Evolutionary conservation across 1,284 basidiomycete species (phyloP).

Genomic region (Exobasidium rhododendri): DNA sequence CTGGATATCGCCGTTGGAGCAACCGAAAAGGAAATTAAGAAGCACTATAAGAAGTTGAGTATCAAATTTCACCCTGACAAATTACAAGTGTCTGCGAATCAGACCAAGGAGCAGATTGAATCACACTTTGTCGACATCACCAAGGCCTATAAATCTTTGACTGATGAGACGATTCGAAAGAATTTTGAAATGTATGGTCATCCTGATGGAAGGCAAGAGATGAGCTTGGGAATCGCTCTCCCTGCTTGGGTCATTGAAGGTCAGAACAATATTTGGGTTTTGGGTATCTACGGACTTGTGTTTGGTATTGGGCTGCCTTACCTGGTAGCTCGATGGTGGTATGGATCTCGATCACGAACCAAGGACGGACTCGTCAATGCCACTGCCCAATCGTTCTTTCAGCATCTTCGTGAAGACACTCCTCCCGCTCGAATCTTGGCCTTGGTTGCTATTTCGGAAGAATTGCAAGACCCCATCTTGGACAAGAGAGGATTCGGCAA

Average conservation of each 20-base stretch:
- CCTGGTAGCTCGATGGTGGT: slow-evolving; percentile 89
- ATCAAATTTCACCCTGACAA: slow-evolving; percentile 80
- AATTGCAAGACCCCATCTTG: slow-evolving; percentile 63
- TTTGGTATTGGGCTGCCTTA: slow-evolving; percentile 83
- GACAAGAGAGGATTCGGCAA: slow-evolving; percentile 36
- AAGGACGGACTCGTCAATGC: slow-evolving; percentile 84
- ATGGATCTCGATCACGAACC: slow-evolving; percentile 81
- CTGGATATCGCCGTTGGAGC: slow-evolving; percentile 77
- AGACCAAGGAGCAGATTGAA: slow-evolving; percentile 85
- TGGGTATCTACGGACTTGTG: slow-evolving; percentile 79
- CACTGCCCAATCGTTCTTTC: slow-evolving; percentile 88
- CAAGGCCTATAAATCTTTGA: slow-evolving; percentile 96
- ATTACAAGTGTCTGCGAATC: slow-evolving; percentile 72
- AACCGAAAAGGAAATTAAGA: slow-evolving; percentile 89
- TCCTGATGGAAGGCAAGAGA: slow-evolving; percentile 91
- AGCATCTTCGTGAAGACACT: slow-evolving; percentile 75
- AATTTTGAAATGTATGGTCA: slow-evolving; percentile 91
- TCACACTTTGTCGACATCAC: slow-evolving; percentile 87
- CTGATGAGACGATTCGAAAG: slow-evolving; percentile 86
- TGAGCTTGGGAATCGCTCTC: slow-evolving; percentile 92
- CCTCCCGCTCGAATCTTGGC: slow-evolving; percentile 71
- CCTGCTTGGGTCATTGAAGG: slow-evolving; percentile 91
- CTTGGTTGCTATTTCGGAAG: slow-evolving; percentile 70
- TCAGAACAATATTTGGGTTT: slow-evolving; percentile 85
- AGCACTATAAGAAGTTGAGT: slow-evolving; percentile 84